phyloP scores from a whole-genome alignment of 345 rosid species.

The Ceriops tagal region DNA sequence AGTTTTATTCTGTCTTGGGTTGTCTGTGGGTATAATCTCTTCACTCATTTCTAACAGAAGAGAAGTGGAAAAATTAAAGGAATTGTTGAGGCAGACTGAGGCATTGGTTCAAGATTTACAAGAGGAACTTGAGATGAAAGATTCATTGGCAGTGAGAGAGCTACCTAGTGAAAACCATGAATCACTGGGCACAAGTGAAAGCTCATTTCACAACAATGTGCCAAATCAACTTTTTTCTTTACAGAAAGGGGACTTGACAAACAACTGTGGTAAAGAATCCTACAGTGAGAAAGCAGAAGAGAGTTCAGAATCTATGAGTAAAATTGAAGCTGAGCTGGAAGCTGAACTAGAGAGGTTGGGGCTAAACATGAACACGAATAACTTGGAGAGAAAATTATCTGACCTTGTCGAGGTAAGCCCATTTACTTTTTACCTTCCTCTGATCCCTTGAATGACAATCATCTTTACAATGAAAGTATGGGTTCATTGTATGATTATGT shows the following conservation, averaged over 20 bases:
- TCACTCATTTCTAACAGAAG: slow-evolving; percentile 44
- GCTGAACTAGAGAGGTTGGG: slow-evolving; percentile 95
- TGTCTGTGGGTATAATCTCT: slow-evolving; percentile 63
- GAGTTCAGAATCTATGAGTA: slow-evolving; percentile 50
- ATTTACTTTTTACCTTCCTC: neutral
- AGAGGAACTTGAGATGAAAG: slow-evolving; percentile 72
- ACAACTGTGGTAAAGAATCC: slow-evolving; percentile 25
- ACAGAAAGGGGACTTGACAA: slow-evolving; percentile 19
- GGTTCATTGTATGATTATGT: neutral
- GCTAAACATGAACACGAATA: slow-evolving; percentile 48
- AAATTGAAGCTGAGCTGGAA: slow-evolving; percentile 94
- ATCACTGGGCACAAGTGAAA: slow-evolving; percentile 30
- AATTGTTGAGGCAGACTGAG: slow-evolving; percentile 51
- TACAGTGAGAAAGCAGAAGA: slow-evolving; percentile 36
- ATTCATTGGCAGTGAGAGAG: slow-evolving; percentile 55
- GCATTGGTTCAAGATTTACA: slow-evolving; percentile 73
- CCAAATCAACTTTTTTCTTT: slow-evolving; percentile 16
- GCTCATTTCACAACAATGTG: slow-evolving; percentile 24
- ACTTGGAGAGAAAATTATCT: slow-evolving; percentile 39
- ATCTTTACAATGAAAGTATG: neutral
- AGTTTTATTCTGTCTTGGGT: slow-evolving; percentile 56
- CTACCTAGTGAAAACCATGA: slow-evolving; percentile 44
- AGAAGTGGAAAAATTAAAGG: slow-evolving; percentile 47
- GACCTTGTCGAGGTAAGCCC: slow-evolving; percentile 52
- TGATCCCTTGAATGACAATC: slow-evolving; percentile 5